Percentiles rank a stretch among this genome's conserved stretches.
Evolutionary conservation across 176 grass and related monocot genomes (phyloP).

Genomic region (Lolium multiflorum): DNA sequence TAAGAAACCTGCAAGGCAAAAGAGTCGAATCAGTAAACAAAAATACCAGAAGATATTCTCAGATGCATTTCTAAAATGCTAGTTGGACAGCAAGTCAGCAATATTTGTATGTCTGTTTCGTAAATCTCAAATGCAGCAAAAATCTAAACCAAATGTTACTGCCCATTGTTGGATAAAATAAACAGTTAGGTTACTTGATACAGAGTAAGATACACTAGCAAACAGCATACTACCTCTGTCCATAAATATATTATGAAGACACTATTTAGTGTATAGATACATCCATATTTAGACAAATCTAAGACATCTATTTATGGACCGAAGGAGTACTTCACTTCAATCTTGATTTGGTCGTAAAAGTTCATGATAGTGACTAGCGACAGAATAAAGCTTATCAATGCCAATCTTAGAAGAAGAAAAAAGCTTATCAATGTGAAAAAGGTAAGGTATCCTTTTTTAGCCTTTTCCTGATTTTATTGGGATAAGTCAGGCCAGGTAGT

Average conservation of each 20-base stretch:
- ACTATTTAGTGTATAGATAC: no score
- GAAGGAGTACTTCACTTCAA: background rate
- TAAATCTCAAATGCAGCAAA: background rate
- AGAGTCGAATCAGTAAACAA: background rate
- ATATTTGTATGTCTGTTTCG: background rate
- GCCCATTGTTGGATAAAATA: background rate
- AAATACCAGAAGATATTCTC: background rate
- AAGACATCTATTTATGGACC: no score
- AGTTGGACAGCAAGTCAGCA: background rate
- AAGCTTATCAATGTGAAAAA: background rate
- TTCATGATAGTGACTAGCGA: background rate
- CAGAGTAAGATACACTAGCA: background rate
- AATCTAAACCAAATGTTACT: background rate
- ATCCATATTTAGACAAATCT: no score
- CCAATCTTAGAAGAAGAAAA: background rate
- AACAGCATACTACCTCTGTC: background rate
- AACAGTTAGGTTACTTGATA: background rate
- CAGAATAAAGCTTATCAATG: background rate
- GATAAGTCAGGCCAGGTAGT: background rate
- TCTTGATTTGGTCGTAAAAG: background rate
- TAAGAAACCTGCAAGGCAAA: conserved; percentile 13
- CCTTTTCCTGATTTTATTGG: background rate
- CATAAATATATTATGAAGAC: no score
- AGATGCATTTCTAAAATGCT: background rate
- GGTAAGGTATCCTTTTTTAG: background rate